These are phyloP conservation scores for Porcisia hertigi DNA, from an alignment of 208 protist genomes.

Conservation along the genomic window DNA sequence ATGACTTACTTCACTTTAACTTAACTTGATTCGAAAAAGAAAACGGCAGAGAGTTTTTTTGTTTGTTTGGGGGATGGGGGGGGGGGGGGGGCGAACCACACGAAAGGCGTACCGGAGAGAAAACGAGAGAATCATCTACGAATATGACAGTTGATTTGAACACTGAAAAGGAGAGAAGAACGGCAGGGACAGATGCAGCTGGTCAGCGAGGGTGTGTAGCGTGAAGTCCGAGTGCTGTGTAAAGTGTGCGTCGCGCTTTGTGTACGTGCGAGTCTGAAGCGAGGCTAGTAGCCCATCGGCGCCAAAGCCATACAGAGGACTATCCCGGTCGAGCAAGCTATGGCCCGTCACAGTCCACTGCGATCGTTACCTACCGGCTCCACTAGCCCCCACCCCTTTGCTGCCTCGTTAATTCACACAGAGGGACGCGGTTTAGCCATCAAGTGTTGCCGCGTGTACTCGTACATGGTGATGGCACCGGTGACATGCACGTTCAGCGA, in stretches of 20 bases:
- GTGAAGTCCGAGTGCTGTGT: not conserved
- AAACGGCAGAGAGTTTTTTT: no score
- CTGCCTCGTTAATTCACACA: not conserved
- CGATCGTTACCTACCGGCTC: not conserved
- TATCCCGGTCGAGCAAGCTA: not conserved
- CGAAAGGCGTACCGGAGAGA: no score
- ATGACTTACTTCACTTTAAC: not conserved
- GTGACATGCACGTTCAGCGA: conserved; percentile 94
- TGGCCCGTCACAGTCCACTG: not conserved
- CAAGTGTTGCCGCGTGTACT: conserved; percentile 88
- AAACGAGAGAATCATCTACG: no score
- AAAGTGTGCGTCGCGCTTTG: no score
- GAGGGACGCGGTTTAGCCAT: conserved; percentile 37
- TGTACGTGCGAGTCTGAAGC: not conserved
- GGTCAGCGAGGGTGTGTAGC: not conserved
- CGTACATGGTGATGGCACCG: conserved; percentile 89
- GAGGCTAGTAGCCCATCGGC: not conserved
- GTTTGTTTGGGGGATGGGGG: no score
- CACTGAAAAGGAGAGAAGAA: no score
- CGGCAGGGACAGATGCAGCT: not conserved
- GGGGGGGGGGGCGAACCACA: no score
- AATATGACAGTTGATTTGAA: no score
- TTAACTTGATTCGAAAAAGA: not conserved
- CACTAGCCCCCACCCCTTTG: not conserved
- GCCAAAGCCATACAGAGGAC: not conserved